Conservation (phyloP, 176 grass and related monocot genomes). For the Elaeis guineensis region DNA sequence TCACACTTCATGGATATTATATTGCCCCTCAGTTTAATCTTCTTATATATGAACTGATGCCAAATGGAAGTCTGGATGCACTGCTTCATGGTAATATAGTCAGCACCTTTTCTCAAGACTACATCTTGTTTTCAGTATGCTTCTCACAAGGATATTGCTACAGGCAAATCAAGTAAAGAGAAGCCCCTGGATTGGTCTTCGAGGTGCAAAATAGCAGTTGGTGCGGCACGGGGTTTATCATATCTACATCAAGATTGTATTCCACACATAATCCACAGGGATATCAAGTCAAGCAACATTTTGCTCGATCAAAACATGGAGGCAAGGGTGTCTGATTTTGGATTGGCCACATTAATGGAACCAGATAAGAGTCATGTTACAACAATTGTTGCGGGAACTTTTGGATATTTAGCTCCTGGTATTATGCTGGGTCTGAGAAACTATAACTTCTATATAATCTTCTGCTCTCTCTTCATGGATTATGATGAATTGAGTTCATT, state of each 20-base stretch:
- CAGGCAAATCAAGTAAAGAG: conserved; percentile 28
- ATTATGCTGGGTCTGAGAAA: not conserved
- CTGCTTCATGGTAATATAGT: conserved; percentile 32
- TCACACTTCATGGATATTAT: conserved; percentile 60
- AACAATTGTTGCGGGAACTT: conserved; percentile 64
- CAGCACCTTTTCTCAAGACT: not conserved
- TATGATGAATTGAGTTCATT: too few relatives aligned
- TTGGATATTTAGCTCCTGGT: conserved; percentile 79
- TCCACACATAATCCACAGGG: conserved; percentile 64
- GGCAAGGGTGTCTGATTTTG: conserved; percentile 69
- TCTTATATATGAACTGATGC: conserved; percentile 82
- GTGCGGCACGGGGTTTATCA: conserved; percentile 42
- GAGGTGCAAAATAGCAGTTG: conserved; percentile 43
- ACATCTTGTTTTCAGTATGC: too few relatives aligned
- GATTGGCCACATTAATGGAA: conserved; percentile 60
- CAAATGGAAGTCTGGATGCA: conserved; percentile 63
- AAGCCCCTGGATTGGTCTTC: conserved; percentile 31
- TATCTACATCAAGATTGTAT: conserved; percentile 93
- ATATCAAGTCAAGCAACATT: conserved; percentile 92
- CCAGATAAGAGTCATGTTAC: conserved; percentile 58
- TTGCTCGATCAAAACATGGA: conserved; percentile 70
- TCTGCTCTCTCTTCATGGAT: too few relatives aligned
- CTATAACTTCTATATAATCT: too few relatives aligned
- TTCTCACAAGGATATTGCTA: conserved; percentile 8
- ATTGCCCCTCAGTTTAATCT: conserved; percentile 65